Evolutionary conservation across 306 rosid species (phyloP), one percentile per base, ranked within the genome.

Genomic region (Casuarina equisetifolia): DNA sequence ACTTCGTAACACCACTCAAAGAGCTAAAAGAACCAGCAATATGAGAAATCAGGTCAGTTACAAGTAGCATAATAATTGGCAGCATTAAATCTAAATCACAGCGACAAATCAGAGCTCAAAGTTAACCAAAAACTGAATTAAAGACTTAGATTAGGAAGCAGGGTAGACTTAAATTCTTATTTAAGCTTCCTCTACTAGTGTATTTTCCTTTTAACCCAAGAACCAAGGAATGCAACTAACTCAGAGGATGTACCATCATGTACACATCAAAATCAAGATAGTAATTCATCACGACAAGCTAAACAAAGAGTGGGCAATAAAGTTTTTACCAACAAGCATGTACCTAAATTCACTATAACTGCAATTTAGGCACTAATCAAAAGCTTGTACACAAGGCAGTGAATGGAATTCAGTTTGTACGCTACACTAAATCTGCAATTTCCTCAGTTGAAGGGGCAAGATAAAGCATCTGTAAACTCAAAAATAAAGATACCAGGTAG

Each of bases 1-100:
- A 66, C 83, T 92, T 95, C 32, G 90, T 78, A 76, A 88, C 92
- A 72, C 94, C 97, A 73, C 89, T 92, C 48, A 92, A 74, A 75
- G 99, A 86, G 80, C 71, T 67, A 35, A 42, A 2, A 67, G 71
- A 67, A 67, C 13, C 35, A 67, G 36, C 44, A 35, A 67, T 16
- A 11, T 66, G 10, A 66, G 71, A 19, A 66, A 40, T 67, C 71
- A 3, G 46, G n/a, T 67, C 19, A 67, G 71, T 67, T 66, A 6
- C 32, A 39, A 32, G 49, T 17, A 66, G 32, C 13, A 16, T 66
- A 39, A 11, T 43, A 67, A 43, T 42, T 40, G 9, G 50, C 6
- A 67, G 71, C 71, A 66, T 4, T 40, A 17, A 67, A 43, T 17
- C 38, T 63, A 13, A 39, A 63, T 16, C 9, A 38, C 2, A 38